Base-by-base conservation (phyloP, 805 yeast genomes). In the Yamadazyma scolyti region DNA sequence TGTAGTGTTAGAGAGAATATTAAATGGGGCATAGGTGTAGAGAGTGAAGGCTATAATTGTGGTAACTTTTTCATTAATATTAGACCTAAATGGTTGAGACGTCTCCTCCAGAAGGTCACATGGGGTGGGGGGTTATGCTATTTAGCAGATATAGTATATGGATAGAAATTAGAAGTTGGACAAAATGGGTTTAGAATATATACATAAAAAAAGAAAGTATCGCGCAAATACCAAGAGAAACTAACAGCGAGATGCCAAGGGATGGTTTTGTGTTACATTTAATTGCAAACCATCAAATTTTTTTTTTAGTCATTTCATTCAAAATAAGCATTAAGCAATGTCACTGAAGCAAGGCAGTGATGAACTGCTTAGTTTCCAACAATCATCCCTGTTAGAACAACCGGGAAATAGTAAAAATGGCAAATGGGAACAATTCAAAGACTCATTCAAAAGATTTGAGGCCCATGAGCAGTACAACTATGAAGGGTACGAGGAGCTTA, bases 21-120 rank as follows among this genome's bases (percentile, higher is more conserved):
- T 31, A 78, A 82, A 40, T 75, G 82, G 66, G 97, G 97, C 0
- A 75, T 82, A 43, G 97, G 97, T 3, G 73, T 86, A 7, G 97
- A 90, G 50, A 75, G 80, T 39, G 95, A 88, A 52, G 90, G 88
- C 2, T 83, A 82, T 41, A 73, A 81, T 40, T 88, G 96, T 55
- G 95, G 94, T 2, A 70, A 74, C 33, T 41, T 77, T 14, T 70
- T 81, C 33, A 67, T 71, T 30, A 67, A 65, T 43, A 59, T 80
- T 11, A 61, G 65, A 43, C 86, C 84, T 0, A 41, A 37, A 8
- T 67, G 73, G 66, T 43, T 82, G 22, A 61, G 77, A 21, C 55
- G 59, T 28, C 14, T 74, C 0, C 44, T 81, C 17, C 69, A 75
- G 37, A 53, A 64, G 32, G 22, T 75, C 2, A 75, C 78, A 5